Percentiles rank a stretch among this genome's conserved stretches.
Evolutionary conservation across 129 eudicot genomes (phyloP).

Genomic region (Flaveria sonorensis): DNA sequence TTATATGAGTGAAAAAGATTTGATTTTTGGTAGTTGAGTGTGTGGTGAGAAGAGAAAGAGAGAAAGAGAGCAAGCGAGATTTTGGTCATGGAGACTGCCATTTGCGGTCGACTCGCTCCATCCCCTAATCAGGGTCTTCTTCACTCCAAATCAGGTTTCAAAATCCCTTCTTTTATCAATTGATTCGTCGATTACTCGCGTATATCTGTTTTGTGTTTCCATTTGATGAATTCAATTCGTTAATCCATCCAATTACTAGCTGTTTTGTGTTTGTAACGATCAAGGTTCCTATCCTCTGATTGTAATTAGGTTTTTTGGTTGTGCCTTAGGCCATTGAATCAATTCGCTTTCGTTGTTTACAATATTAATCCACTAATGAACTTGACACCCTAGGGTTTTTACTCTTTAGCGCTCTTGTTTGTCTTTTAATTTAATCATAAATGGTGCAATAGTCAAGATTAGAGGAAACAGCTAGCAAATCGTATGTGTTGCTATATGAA

Average conservation of each 20-base stretch:
- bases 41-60: conserved; percentile 33
- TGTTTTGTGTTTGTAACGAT: too few species aligned
- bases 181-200: conserved; percentile 1
- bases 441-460: conserved; percentile 7
- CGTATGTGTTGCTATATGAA: neutral
- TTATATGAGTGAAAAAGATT: too few species aligned
- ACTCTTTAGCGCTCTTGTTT: neutral
- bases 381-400: conserved; percentile 28
- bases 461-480: neutral
- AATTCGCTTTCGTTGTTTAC: neutral
- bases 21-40: neutral
- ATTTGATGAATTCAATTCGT: neutral
- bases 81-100: conserved; percentile 64
- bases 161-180: neutral
- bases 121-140: conserved; percentile 52
- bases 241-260: too few species aligned
- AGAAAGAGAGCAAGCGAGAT: conserved; percentile 13
- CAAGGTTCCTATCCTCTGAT: too few species aligned
- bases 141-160: conserved; percentile 36
- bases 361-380: neutral
- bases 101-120: conserved; percentile 55
- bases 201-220: neutral
- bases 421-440: neutral
- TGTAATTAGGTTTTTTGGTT: conserved; percentile 1
- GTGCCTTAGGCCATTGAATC: neutral